These are phyloP conservation scores for Saccharomycopsis sp. DNA, from an alignment of 805 yeast species.

Conservation along the genomic window DNA sequence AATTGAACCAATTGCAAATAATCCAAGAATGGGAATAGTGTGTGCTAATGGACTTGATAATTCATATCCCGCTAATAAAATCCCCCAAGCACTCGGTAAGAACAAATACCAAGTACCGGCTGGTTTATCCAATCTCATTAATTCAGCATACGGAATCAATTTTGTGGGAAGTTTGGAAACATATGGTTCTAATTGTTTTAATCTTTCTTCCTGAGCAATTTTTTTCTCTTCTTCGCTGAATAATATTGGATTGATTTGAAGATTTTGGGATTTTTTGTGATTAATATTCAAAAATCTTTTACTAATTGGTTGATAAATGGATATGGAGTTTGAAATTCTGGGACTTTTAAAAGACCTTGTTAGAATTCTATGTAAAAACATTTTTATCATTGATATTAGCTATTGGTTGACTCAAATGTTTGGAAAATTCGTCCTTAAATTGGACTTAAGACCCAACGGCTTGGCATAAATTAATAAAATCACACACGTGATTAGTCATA, in stretches of 20 bases:
- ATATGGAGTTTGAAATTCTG: too few species aligned
- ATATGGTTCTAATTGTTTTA: conserved; percentile 37
- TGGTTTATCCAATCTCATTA: conserved; percentile 89
- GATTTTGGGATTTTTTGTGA: conserved; percentile 2
- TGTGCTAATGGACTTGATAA: conserved; percentile 57
- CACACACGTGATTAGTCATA: too few species aligned
- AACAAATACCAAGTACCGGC: conserved; percentile 84
- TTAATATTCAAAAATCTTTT: conserved; percentile 4
- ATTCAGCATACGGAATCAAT: conserved; percentile 83
- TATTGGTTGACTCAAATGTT: too few species aligned
- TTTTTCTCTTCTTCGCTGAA: conserved; percentile 13
- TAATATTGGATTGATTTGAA: not conserved
- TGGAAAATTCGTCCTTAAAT: too few species aligned
- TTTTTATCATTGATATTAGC: too few species aligned
- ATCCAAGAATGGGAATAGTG: conserved; percentile 48
- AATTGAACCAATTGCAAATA: conserved; percentile 77
- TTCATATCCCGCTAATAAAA: conserved; percentile 76
- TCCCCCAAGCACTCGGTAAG: conserved; percentile 88
- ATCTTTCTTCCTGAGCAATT: conserved; percentile 40
- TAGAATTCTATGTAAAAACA: too few species aligned
- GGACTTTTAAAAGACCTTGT: too few species aligned
- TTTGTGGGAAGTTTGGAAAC: conserved; percentile 56
- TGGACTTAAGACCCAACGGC: too few species aligned
- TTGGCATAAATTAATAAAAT: too few species aligned
- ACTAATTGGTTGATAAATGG: too few species aligned